phyloP scores from a whole-genome alignment of 257 asterid genomes.

The Leonotis leonurus region DNA sequence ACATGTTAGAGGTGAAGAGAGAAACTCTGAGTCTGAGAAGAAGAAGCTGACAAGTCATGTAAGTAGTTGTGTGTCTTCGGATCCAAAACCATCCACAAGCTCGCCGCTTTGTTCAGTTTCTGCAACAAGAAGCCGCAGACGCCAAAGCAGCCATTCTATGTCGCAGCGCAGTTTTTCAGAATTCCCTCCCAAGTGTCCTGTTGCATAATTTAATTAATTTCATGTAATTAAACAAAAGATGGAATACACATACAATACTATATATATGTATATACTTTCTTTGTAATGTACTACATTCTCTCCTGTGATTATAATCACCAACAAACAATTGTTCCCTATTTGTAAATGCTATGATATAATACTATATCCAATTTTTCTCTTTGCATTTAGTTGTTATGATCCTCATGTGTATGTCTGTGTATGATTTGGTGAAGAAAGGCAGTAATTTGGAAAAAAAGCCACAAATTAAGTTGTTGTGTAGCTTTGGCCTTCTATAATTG shows the following conservation, averaged over 20 bases:
- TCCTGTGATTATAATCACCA: neutral
- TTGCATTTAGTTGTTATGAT: too few species aligned
- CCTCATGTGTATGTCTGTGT: too few species aligned
- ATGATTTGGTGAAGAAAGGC: too few species aligned
- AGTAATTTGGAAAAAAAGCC: too few species aligned
- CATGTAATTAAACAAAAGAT: neutral
- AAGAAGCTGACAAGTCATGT: conserved; percentile 49
- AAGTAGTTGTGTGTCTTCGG: conserved; percentile 35
- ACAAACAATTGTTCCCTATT: neutral
- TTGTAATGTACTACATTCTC: neutral
- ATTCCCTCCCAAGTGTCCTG: neutral
- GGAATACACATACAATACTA: neutral
- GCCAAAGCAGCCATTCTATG: conserved; percentile 17
- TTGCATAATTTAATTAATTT: neutral
- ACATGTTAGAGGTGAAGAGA: conserved; percentile 37
- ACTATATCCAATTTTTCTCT: too few species aligned
- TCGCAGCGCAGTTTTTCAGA: conserved; percentile 13
- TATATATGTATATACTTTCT: neutral
- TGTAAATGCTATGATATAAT: too few species aligned
- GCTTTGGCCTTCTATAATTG: too few species aligned
- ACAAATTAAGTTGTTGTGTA: too few species aligned
- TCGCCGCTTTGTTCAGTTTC: conserved; percentile 13
- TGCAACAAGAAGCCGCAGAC: conserved; percentile 26
- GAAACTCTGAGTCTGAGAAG: conserved; percentile 38
- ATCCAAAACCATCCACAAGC: conserved; percentile 10